phyloP scores from a whole-genome alignment of 306 rosid species.

The Quercus wislizeni region DNA sequence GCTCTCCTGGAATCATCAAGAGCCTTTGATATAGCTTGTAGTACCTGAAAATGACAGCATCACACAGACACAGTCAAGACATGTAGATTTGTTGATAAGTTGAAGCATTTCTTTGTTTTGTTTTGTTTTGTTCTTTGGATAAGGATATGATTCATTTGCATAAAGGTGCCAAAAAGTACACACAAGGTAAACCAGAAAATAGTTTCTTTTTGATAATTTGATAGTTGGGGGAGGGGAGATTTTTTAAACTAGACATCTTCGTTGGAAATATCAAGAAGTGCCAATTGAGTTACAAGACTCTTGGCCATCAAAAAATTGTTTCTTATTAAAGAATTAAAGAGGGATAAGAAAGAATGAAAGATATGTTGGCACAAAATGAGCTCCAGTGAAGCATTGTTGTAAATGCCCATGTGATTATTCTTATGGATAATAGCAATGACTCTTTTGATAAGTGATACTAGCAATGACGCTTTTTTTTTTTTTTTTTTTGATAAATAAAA shows the following conservation, averaged over 20 bases:
- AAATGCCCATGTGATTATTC: neutral
- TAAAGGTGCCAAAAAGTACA: no score
- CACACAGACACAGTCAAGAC: neutral
- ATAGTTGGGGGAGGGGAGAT: no score
- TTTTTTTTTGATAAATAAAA: no score
- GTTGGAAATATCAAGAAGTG: no score
- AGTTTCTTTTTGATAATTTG: no score
- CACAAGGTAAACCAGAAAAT: no score
- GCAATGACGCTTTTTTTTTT: neutral
- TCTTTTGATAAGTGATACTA: neutral
- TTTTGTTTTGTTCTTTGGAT: no score
- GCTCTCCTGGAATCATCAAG: slow-evolving; percentile 73
- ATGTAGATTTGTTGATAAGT: neutral
- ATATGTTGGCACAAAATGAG: neutral
- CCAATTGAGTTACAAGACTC: no score
- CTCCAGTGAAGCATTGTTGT: neutral
- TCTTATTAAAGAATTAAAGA: neutral
- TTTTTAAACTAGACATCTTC: no score
- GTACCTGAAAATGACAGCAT: slow-evolving; percentile 45
- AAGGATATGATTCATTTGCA: no score
- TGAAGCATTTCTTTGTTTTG: neutral
- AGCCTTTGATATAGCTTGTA: slow-evolving; percentile 49
- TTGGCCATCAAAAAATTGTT: no score
- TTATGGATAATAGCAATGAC: neutral
- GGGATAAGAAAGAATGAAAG: neutral